These are phyloP conservation scores for Melampsora occidentalis DNA, from an alignment of 1,284 basidiomycete species.

Conservation along the genomic window DNA sequence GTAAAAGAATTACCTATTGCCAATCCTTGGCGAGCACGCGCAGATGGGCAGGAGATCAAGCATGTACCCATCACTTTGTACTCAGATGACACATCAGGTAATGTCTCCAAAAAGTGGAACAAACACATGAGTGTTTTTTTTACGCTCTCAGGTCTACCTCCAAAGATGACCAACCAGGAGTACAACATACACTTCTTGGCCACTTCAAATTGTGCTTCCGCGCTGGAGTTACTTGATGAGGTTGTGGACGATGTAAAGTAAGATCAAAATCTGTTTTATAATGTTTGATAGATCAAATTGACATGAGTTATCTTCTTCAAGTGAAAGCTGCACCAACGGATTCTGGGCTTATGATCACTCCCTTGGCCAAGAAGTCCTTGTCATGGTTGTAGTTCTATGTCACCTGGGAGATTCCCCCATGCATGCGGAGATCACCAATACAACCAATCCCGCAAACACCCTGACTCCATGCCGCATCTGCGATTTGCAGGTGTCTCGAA, in stretches of 20 bases:
- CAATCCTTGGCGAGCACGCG: no score
- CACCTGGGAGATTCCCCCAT: neutral
- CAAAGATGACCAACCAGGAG: no score
- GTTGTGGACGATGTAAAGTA: slow-evolving; percentile 12
- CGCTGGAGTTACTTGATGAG: neutral
- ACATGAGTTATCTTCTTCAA: neutral
- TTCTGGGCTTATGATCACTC: neutral
- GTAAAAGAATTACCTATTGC: no score
- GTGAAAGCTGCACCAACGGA: neutral
- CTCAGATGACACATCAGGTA: no score
- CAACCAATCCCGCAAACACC: neutral
- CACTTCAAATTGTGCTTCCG: no score
- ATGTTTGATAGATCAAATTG: no score
- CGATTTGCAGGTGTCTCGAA: no score
- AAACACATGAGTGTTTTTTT: slow-evolving; percentile 14
- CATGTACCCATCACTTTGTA: no score
- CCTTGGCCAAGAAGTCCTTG: neutral
- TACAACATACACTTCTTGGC: no score
- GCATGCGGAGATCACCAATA: slow-evolving; percentile 10
- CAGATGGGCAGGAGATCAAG: no score
- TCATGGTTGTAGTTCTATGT: neutral
- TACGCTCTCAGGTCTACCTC: neutral
- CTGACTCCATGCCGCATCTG: slow-evolving; percentile 13
- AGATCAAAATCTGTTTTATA: no score
- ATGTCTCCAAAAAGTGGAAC: slow-evolving; percentile 51